These are phyloP conservation scores for Chrysophaeum taylorii DNA, from an alignment of 352 stramenopile species.

Conservation along the genomic window DNA sequence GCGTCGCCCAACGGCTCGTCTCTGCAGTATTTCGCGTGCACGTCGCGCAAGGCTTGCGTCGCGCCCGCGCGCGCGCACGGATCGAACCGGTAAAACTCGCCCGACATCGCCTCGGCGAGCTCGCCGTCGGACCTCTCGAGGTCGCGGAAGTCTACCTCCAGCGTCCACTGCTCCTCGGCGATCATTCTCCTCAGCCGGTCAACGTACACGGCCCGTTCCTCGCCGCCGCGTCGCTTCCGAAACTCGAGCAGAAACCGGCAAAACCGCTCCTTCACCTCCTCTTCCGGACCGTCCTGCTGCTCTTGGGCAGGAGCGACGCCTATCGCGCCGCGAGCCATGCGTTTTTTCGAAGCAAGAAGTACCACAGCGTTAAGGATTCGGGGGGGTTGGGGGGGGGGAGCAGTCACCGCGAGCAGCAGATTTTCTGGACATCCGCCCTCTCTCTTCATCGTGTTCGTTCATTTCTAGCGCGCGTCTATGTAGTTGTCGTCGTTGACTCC, in stretches of 20 bases:
- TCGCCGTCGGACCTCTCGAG: slow-evolving; percentile 42
- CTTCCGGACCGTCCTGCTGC: no score
- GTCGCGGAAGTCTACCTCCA: slow-evolving; percentile 58
- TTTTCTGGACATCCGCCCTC: no score
- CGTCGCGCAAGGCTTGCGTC: slow-evolving; percentile 37
- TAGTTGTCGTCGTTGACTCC: no score
- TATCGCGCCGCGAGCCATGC: no score
- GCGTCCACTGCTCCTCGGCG: slow-evolving; percentile 27
- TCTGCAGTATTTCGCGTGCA: slow-evolving; percentile 31
- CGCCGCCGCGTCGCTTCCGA: not conserved
- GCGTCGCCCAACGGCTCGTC: slow-evolving; percentile 5
- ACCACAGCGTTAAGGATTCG: no score
- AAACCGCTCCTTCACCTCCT: not conserved
- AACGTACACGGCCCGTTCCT: not conserved
- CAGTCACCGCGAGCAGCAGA: no score
- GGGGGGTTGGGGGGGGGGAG: no score
- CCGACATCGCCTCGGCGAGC: slow-evolving; percentile 50
- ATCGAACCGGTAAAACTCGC: slow-evolving; percentile 56
- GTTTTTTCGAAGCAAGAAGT: no score
- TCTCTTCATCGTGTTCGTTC: no score
- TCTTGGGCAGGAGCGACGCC: no score
- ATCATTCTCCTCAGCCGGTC: slow-evolving; percentile 13
- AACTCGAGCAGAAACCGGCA: slow-evolving; percentile 5
- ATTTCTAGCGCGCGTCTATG: no score
- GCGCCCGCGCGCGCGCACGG: slow-evolving; percentile 43